Percentiles rank a stretch among this genome's conserved stretches.
phyloP scores from a whole-genome alignment of 257 asterid genomes.

The Solanum neorickii region DNA sequence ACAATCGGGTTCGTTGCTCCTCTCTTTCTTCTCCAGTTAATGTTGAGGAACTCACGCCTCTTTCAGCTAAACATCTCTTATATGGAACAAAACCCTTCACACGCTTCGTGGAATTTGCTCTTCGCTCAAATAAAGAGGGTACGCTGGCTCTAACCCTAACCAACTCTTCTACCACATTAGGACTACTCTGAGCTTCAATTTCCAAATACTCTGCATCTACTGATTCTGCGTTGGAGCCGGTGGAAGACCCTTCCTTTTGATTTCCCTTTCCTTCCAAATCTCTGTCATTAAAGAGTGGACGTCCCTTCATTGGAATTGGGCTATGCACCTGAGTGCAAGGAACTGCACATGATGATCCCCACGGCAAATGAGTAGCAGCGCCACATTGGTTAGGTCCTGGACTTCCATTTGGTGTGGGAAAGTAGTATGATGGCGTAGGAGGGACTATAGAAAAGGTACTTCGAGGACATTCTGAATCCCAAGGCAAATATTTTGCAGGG shows the following conservation, averaged over 20 bases:
- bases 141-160: constrained; percentile 17
- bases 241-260: constrained; percentile 37
- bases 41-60: constrained; percentile 15
- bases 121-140: constrained; percentile 8
- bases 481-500: constrained; percentile 4
- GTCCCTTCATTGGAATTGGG: constrained; percentile 49
- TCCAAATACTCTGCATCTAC: constrained; percentile 13
- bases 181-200: constrained; percentile 13
- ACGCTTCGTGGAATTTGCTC: constrained; percentile 18
- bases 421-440: neutral
- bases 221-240: constrained; percentile 30
- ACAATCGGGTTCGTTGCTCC: constrained; percentile 43
- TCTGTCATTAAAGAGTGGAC: neutral
- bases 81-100: constrained; percentile 73
- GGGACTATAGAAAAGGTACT: constrained; percentile 6
- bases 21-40: constrained; percentile 39
- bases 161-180: constrained; percentile 6
- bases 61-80: constrained; percentile 51
- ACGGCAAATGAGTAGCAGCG: constrained; percentile 12
- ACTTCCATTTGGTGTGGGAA: neutral
- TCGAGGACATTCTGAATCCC: constrained; percentile 6
- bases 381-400: neutral
- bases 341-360: constrained; percentile 21
- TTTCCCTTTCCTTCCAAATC: constrained; percentile 19
- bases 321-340: constrained; percentile 27